Conservation (phyloP, 192 early-diverging fungal species). For the Backusella macrospora region DNA sequence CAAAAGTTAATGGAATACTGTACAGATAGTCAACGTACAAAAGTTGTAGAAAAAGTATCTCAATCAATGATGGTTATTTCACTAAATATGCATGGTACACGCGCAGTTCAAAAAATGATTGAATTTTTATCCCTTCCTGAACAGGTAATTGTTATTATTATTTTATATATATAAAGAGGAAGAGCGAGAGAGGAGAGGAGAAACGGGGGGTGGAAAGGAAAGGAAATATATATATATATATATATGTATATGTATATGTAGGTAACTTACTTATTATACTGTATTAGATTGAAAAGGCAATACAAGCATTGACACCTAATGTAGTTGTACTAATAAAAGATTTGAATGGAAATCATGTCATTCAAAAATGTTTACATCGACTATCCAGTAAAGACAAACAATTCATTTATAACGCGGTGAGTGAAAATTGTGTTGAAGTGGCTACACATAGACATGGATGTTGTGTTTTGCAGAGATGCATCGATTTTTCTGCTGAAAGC, state of each 20-base stretch:
- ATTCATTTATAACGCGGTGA: conserved; percentile 86
- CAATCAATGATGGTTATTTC: conserved; percentile 78
- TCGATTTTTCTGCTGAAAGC: conserved; percentile 72
- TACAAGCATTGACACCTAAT: conserved; percentile 64
- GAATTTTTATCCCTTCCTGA: conserved; percentile 70
- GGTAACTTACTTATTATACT: too few species aligned
- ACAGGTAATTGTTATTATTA: conserved; percentile 41
- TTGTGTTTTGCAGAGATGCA: conserved; percentile 89
- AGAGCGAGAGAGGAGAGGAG: neutral
- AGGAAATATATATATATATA: neutral
- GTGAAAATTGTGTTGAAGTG: conserved; percentile 75
- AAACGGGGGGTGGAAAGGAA: neutral
- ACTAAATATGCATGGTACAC: conserved; percentile 90
- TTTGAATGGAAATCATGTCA: conserved; percentile 90
- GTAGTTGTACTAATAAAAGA: conserved; percentile 86
- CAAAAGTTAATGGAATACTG: conserved; percentile 86
- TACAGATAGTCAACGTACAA: conserved; percentile 71
- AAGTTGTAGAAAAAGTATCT: conserved; percentile 71
- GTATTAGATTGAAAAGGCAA: conserved; percentile 62
- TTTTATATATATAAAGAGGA: neutral
- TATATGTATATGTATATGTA: neutral
- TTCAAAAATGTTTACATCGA: conserved; percentile 87
- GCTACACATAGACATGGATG: conserved; percentile 90
- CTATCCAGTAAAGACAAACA: conserved; percentile 76
- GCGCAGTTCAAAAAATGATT: conserved; percentile 90